Conservation (phyloP, 2,329 filamentous ascomycete species). For the Stagonosporopsis vannaccii region DNA sequence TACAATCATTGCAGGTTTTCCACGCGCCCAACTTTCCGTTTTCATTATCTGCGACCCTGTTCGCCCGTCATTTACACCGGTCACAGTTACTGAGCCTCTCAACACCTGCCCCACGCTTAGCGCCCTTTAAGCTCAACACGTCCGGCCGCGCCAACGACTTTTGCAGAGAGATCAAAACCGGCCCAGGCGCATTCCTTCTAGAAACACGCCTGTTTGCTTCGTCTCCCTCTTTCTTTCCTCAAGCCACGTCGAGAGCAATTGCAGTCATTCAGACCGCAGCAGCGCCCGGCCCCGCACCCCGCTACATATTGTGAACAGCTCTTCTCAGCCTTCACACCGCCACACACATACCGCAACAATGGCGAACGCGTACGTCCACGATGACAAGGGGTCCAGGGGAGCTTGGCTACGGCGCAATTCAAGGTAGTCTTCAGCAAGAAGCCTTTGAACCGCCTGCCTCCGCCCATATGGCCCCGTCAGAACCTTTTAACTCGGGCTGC, state of each 20-base stretch:
- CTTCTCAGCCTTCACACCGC: conserved; percentile 6
- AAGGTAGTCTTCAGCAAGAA: conserved; percentile 9
- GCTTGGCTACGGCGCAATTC: conserved; percentile 18
- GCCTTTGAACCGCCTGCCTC: conserved; percentile 7
- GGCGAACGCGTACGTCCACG: conserved; percentile 69
- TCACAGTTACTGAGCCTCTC: conserved; percentile 18
- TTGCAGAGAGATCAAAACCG: conserved; percentile 31
- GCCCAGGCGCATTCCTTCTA: conserved; percentile 25
- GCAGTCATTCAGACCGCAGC: conserved; percentile 19
- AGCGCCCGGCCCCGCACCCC: conserved; percentile 28
- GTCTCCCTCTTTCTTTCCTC: conserved; percentile 10
- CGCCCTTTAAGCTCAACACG: conserved; percentile 35
- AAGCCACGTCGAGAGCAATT: conserved; percentile 20
- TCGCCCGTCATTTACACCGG: conserved; percentile 5
- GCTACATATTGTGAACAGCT: conserved; percentile 21
- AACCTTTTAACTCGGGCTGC: background rate
- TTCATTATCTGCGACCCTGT: background rate
- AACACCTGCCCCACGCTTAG: conserved; percentile 36
- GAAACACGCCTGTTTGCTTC: conserved; percentile 15
- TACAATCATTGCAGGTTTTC: conserved; percentile 6
- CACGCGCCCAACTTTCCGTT: background rate
- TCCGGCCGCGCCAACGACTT: conserved; percentile 28
- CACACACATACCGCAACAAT: conserved; percentile 51
- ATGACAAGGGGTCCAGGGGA: conserved; percentile 5
- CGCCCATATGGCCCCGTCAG: conserved; percentile 6